phyloP scores from a whole-genome alignment of 2,329 filamentous ascomycete species.

The Aspergillus neotritici region DNA sequence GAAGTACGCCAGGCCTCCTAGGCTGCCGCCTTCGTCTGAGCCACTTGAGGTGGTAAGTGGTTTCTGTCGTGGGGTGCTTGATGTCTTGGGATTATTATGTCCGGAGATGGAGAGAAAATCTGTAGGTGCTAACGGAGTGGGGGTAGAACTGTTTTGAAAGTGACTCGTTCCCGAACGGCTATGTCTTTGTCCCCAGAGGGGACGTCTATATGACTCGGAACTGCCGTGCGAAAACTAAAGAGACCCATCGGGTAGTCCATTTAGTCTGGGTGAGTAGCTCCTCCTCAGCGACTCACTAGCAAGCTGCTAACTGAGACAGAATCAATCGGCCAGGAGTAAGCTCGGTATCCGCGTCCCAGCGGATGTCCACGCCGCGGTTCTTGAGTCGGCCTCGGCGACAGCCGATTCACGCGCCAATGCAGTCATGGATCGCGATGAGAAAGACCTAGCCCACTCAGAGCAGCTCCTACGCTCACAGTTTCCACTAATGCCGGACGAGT shows the following conservation, averaged over 20 bases:
- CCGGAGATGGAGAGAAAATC: neutral
- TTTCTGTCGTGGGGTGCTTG: neutral
- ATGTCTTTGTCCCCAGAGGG: conserved; percentile 40
- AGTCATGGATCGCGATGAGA: conserved; percentile 33
- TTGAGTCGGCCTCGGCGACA: conserved; percentile 35
- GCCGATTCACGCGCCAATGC: conserved; percentile 36
- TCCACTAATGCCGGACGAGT: conserved; percentile 33
- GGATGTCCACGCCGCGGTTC: conserved; percentile 35
- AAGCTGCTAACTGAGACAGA: conserved; percentile 13
- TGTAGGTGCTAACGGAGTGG: conserved; percentile 6
- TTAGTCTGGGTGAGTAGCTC: conserved; percentile 32
- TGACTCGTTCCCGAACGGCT: conserved; percentile 25
- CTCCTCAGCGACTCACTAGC: neutral
- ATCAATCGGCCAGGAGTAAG: conserved; percentile 25
- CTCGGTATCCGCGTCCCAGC: conserved; percentile 43
- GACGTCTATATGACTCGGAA: conserved; percentile 41
- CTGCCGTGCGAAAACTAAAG: conserved; percentile 35
- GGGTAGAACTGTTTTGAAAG: conserved; percentile 28
- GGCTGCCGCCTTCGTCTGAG: conserved; percentile 20
- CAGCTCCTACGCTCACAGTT: conserved; percentile 29
- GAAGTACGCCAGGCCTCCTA: conserved; percentile 12
- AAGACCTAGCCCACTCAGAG: conserved; percentile 21
- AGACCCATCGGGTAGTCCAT: conserved; percentile 27
- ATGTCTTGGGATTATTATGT: neutral
- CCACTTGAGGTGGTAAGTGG: conserved; percentile 24